Evolutionary conservation across 805 yeast genomes (phyloP), one percentile per base, ranked within the genome.

Genomic region (Priceomyces haplophilus): DNA sequence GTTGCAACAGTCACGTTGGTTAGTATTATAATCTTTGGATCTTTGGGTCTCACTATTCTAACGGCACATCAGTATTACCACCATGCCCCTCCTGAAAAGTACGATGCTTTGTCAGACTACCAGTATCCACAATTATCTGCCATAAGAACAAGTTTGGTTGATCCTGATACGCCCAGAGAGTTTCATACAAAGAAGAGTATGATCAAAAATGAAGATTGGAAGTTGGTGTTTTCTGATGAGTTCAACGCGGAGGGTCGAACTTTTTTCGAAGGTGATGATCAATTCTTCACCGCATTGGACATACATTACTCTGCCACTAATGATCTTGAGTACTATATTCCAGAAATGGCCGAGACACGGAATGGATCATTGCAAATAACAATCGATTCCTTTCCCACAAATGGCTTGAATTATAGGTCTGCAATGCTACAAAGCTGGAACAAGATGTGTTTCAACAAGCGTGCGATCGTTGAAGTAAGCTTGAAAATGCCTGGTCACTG

Each of bases 391-490:
- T 85, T 69, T 64, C 68, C 77, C 55, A 86, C 85, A 62, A 96
- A 89, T 65, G 69, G 83, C 54, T 66, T 90, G 50, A 80, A 71
- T 61, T 90, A 90, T 69, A 76, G 97, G 52, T 85, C 95, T 1
- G 97, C 91, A 18, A 88, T 88, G 96, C 56, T 90, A 10, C 96
- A 89, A 65, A 75, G 86, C 19, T 90, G 98, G 98, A 90, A 90
- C 65, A 82, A 83, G 65, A 55, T 90, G 59, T 90, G 98, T 59
- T 88, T 84, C 54, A 64, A 63, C 3, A 71, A 70, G 13, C 37
- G 50, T 20, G 70, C 65, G 1, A 43, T 54, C 41, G 49, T 66
- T 16, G 64, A 60, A 38, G 56, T 64, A 5, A 51, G 59, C 13
- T 62, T 61, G 7, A 50, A 50, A 45, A 43, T 65, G 45, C 70